Percentiles rank a stretch among this genome's conserved stretches.
These are phyloP conservation scores for Sclerospora graminicola DNA, from an alignment of 352 stramenopile species.

Conservation along the genomic window DNA sequence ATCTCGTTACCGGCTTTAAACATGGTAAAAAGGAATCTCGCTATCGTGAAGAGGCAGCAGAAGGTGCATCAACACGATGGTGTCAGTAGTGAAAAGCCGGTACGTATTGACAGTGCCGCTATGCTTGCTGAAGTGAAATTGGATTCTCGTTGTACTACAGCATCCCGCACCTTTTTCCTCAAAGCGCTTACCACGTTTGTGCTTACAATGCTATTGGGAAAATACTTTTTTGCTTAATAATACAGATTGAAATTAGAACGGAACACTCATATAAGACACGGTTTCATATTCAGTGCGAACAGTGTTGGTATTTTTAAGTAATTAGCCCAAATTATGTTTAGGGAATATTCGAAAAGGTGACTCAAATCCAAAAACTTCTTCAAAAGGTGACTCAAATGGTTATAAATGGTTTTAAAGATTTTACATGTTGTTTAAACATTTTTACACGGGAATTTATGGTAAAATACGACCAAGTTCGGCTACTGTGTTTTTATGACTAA, in stretches of 20 bases:
- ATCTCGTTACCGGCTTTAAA: constrained; percentile 35
- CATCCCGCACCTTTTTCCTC: constrained; percentile 56
- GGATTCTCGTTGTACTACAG: constrained; percentile 27
- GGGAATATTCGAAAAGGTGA: no score
- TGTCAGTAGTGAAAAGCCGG: constrained; percentile 3
- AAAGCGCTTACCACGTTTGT: constrained; percentile 57
- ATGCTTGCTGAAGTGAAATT: constrained; percentile 42
- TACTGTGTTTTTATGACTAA: no score
- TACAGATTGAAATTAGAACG: constrained; percentile 1
- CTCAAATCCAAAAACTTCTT: no score
- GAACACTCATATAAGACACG: no score
- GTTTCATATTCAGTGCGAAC: no score
- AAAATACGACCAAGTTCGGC: no score
- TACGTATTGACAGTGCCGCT: constrained; percentile 31
- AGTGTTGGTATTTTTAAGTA: no score
- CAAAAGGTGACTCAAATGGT: no score
- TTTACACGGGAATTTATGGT: no score
- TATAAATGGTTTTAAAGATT: no score
- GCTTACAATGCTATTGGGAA: constrained; percentile 39
- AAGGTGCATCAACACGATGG: constrained; percentile 13
- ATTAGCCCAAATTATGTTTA: no score
- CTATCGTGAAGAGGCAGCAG: constrained; percentile 12
- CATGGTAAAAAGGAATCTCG: constrained; percentile 37
- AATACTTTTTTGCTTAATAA: constrained; percentile 37
- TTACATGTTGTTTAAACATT: no score